Base-by-base conservation (phyloP, 441 rosid species). In the Viola pubescens region DNA sequence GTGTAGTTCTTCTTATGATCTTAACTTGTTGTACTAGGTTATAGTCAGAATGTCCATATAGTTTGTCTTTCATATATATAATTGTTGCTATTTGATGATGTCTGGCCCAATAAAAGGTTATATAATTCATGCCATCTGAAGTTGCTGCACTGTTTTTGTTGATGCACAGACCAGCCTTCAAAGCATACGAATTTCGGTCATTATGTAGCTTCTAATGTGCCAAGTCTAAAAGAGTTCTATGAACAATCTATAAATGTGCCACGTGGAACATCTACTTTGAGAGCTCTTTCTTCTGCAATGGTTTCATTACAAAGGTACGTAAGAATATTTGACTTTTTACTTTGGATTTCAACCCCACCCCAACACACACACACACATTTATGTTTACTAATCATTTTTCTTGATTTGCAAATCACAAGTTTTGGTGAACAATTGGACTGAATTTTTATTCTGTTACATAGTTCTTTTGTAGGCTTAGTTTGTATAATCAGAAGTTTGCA, bases 211-310 rank as follows among this genome's bases (percentile, higher is more conserved):
- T 77, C 88, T 57, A 84, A 78, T 66, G 94, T 87, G 58, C 77
- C 89, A 44, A 82, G 88, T 79, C 81, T 91, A 59, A 79, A 81
- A 64, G 84, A 62, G 5, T 84, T 87, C 72, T 2, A 16, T 69
- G 83, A 75, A 60, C 67, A 79, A 66, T 73, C 79, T 61, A 61
- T 72, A 44, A 80, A 80, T 61, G 52, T 75, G 57, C 80, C 75
- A 64, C 81, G 64, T 50, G 80, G 82, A 68, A 75, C 75, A 54
- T 70, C 86, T 70, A 64, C 76, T 55, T 62, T 91, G 72, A 80
- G 69, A 77, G 91, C 86, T 68, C 89, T 91, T 19, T 80, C 95
- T 59, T 82, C 87, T 60, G 87, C 75, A 51, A 88, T 89, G 98
- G 64, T 79, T 66, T 73, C 84, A 12, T 72, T 91, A 52, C 92